phyloP scores from a whole-genome alignment of 495 filamentous ascomycete genomes.

The Aspergillus diversus region DNA sequence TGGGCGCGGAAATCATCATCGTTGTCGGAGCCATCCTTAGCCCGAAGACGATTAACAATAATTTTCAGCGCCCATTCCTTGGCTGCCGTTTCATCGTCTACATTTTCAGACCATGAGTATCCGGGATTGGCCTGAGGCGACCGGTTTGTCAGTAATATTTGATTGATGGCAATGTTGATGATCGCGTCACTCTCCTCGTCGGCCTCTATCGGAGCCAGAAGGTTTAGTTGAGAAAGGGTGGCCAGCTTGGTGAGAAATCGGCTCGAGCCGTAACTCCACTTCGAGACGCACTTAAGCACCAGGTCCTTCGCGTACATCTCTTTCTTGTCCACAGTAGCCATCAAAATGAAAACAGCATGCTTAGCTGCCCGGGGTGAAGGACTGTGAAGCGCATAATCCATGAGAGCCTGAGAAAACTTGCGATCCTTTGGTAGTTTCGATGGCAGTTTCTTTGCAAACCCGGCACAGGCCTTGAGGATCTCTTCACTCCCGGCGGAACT shows the following conservation, averaged over 20 bases:
- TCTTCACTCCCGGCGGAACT: conserved; percentile 76
- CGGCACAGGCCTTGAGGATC: conserved; percentile 88
- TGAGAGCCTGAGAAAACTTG: conserved; percentile 79
- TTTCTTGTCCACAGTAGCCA: conserved; percentile 78
- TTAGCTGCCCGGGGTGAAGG: conserved; percentile 83
- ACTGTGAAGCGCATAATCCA: conserved; percentile 79
- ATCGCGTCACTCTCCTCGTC: conserved; percentile 76
- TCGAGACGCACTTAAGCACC: conserved; percentile 69
- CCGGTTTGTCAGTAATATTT: conserved; percentile 73
- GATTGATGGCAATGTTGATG: conserved; percentile 73
- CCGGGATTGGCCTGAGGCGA: conserved; percentile 49
- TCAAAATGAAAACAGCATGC: conserved; percentile 87
- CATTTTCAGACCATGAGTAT: conserved; percentile 69
- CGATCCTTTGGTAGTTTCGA: conserved; percentile 83
- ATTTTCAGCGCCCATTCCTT: conserved; percentile 90
- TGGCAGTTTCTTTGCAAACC: conserved; percentile 83
- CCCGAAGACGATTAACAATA: conserved; percentile 83
- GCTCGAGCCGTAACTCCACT: conserved; percentile 74
- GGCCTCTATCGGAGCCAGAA: conserved; percentile 73
- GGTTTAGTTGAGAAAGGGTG: conserved; percentile 78
- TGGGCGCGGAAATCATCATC: conserved; percentile 63
- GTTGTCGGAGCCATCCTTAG: conserved; percentile 56
- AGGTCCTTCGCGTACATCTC: conserved; percentile 88
- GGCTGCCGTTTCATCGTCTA: conserved; percentile 79
- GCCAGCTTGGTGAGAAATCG: conserved; percentile 85